Base-by-base conservation (phyloP, 495 filamentous ascomycete genomes). In the Xylaria curta region DNA sequence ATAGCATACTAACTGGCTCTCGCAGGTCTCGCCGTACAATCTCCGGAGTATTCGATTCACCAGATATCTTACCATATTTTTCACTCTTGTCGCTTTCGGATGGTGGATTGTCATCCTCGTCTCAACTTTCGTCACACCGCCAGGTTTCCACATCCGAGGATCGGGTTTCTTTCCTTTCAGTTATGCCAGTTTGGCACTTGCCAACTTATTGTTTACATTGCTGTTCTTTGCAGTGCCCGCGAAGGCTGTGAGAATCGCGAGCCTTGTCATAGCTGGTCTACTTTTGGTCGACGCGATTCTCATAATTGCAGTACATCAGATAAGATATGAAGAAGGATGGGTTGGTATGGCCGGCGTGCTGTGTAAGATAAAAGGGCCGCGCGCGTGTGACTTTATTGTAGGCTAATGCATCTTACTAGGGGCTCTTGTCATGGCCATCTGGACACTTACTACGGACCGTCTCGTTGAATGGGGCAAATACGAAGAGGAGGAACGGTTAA, bases 21-120 rank as follows among this genome's bases (percentile, higher is more conserved):
- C n/a, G 17, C 68, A 95, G 92, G 92, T 98, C 40, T 94, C 96
- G 1, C 96, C 96, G 0, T 97, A 97, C 83, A 99, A 99, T 77
- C 89, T 98, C 65, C 97, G 92, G 89, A 92, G 89, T 72, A 92
- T 99, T 47, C 90, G 96, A 38, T 85, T 91, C 42, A 82, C 95
- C 17, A 89, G 94, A 73, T 91, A 87, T 78, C 76, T 94, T 49
- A 93, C 92, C 4, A 86, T 95, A 69, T 66, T 92, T 63, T 91
- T 97, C 75, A 84, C 94, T 38, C 71, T 79, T 69, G 79, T 97
- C 75, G 91, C 87, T 76, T 93, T 97, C 74, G 75, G 94, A 51
- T 99, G 96, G 95, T 98, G 96, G 95, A 86, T 92, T 9, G 82
- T 98, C 66, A 85, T 97, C 17, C 84, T 99, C 19, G 89, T 97